These are phyloP conservation scores for Apiotrichum domesticum DNA, from an alignment of 1,284 basidiomycete genomes.

Conservation along the genomic window DNA sequence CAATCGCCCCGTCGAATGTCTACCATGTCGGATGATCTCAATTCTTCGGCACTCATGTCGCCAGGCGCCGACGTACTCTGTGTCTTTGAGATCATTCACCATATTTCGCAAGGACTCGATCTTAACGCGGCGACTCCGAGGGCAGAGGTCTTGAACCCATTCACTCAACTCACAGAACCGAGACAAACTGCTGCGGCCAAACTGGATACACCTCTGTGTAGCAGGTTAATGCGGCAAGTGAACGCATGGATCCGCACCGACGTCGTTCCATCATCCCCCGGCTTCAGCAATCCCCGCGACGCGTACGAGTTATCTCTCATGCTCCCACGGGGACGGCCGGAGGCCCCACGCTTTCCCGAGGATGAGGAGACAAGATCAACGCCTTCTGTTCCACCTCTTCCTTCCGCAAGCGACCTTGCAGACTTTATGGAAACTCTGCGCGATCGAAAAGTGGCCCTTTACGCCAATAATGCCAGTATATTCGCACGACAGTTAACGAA, in stretches of 20 bases:
- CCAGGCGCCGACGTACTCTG: constrained; percentile 43
- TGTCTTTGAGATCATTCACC: constrained; percentile 56
- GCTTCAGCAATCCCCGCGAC: constrained; percentile 27
- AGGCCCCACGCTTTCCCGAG: not conserved
- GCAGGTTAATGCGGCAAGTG: constrained; percentile 61
- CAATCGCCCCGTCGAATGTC: constrained; percentile 29
- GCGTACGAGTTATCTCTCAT: constrained; percentile 46
- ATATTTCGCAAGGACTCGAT: constrained; percentile 28
- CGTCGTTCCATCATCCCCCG: constrained; percentile 33
- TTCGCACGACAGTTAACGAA: constrained; percentile 86
- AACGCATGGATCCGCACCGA: constrained; percentile 55
- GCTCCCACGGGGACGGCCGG: constrained; percentile 32
- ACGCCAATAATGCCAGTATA: constrained; percentile 71
- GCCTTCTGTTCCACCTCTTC: constrained; percentile 45
- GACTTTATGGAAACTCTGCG: constrained; percentile 72
- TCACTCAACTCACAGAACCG: constrained; percentile 33
- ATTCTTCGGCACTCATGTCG: constrained; percentile 1
- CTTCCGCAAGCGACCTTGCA: constrained; percentile 66
- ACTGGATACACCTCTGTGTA: constrained; percentile 61
- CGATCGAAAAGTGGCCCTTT: constrained; percentile 71
- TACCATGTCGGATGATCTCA: constrained; percentile 10
- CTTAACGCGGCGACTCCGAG: constrained; percentile 34
- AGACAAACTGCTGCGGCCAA: constrained; percentile 49
- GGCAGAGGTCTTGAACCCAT: constrained; percentile 36
- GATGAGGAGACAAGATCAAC: not conserved